Percentiles rank a stretch among this genome's conserved stretches.
Evolutionary conservation across 1,139 yeast species (phyloP).

Genomic region (Suhomyces yuchorum): DNA sequence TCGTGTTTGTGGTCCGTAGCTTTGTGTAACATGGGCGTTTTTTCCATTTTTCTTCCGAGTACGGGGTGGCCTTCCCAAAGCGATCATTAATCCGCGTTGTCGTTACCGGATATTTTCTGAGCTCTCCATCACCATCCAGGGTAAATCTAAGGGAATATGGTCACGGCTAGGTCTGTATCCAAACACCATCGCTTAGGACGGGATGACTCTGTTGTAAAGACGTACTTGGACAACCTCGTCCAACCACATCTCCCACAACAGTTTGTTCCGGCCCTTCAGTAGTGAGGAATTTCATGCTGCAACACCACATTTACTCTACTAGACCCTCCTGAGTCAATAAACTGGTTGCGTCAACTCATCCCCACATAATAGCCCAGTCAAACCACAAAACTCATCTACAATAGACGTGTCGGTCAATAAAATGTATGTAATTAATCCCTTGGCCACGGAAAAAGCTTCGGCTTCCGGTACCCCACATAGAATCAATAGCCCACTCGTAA

Average conservation of each 20-base stretch:
- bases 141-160: not conserved
- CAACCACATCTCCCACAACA: too few relatives aligned
- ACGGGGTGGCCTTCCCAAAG: not conserved
- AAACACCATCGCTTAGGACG: not conserved
- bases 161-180: not conserved
- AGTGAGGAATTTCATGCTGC: too few relatives aligned
- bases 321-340: too few relatives aligned
- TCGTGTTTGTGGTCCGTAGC: not conserved
- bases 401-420: not conserved
- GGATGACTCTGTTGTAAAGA: too few relatives aligned
- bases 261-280: too few relatives aligned
- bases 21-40: not conserved
- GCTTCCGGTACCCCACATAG: not conserved
- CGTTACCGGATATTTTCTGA: not conserved
- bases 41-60: slow-evolving; percentile 1
- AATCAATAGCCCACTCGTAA: not conserved
- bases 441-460: not conserved
- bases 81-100: slow-evolving; percentile 3
- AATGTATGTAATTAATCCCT: not conserved
- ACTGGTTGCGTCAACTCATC: not conserved
- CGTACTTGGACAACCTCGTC: too few relatives aligned
- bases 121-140: not conserved
- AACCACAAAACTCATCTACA: not conserved
- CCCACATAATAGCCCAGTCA: not conserved
- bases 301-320: too few relatives aligned